Conservation (phyloP, 352 stramenopile species). For the Globisporangium cystogenes region DNA sequence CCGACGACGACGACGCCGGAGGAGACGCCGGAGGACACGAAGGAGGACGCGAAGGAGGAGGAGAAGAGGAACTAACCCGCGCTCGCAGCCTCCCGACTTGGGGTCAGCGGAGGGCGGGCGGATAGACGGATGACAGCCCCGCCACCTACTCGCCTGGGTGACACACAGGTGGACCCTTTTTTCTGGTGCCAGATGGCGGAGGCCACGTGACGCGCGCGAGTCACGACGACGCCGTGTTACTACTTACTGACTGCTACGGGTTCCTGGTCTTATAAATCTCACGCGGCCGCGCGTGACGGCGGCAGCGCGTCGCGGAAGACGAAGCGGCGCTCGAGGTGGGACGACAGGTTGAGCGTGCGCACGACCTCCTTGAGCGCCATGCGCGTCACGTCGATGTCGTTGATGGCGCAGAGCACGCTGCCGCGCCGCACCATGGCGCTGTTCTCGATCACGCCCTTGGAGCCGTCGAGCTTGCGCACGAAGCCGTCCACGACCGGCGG, state of each 20-base stretch:
- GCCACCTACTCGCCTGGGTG: too few relatives aligned
- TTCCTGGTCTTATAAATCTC: too few relatives aligned
- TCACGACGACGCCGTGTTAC: background rate
- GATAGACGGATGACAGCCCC: background rate
- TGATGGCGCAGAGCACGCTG: slow-evolving; percentile 71
- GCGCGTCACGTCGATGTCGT: slow-evolving; percentile 67
- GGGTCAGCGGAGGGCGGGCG: background rate
- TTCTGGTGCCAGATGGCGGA: too few relatives aligned
- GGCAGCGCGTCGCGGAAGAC: slow-evolving; percentile 42
- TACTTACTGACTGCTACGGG: background rate
- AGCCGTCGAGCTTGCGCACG: slow-evolving; percentile 52
- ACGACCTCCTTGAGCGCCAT: slow-evolving; percentile 68
- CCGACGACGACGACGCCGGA: slow-evolving; percentile 8
- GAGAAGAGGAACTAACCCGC: background rate
- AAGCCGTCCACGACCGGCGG: slow-evolving; percentile 73
- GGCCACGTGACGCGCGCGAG: background rate
- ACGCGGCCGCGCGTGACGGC: background rate
- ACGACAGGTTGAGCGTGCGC: slow-evolving; percentile 64
- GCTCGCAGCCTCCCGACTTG: too few relatives aligned
- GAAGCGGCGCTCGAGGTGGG: slow-evolving; percentile 66
- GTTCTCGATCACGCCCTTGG: slow-evolving; percentile 75
- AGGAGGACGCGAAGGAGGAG: background rate
- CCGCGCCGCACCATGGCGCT: slow-evolving; percentile 54
- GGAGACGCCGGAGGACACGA: background rate
- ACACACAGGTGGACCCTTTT: too few relatives aligned